Evolutionary conservation across 2,329 filamentous ascomycete genomes (phyloP).

Genomic region (Lecanosticta acicola): DNA sequence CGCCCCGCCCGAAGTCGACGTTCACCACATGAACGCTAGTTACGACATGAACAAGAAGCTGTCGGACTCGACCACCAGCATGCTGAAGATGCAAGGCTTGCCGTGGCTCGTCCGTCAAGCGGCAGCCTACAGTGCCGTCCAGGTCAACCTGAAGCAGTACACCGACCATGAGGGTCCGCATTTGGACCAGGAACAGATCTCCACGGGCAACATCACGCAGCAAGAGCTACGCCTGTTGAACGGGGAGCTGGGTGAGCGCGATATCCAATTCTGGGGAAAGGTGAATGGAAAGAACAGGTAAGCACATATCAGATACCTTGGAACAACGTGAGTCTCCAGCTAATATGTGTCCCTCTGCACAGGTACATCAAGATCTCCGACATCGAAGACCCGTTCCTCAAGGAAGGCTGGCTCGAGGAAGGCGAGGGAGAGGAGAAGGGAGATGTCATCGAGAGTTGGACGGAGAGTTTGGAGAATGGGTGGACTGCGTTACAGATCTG

Average conservation of each 20-base stretch:
- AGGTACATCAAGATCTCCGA: conserved; percentile 37
- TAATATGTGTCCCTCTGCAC: too few species aligned
- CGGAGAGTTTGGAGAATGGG: conserved; percentile 42
- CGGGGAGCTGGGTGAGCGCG: conserved; percentile 58
- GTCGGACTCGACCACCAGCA: conserved; percentile 62
- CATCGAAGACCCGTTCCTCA: conserved; percentile 44
- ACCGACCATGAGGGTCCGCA: conserved; percentile 38
- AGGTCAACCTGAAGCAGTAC: conserved; percentile 54
- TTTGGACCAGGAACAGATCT: conserved; percentile 56
- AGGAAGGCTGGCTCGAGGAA: conserved; percentile 56
- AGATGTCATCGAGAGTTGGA: conserved; percentile 45
- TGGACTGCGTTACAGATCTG: conserved; percentile 55
- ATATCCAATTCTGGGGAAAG: conserved; percentile 73
- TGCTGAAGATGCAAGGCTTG: conserved; percentile 56
- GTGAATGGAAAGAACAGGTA: conserved; percentile 54
- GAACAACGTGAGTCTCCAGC: too few species aligned
- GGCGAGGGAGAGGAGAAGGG: conserved; percentile 35
- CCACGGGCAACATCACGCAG: conserved; percentile 66
- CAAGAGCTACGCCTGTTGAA: conserved; percentile 54
- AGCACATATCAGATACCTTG: too few species aligned
- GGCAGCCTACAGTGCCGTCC: conserved; percentile 63
- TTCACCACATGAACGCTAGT: conserved; percentile 62
- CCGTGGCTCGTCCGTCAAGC: conserved; percentile 41
- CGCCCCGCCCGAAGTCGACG: conserved; percentile 61
- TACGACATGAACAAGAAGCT: conserved; percentile 72